Conservation (phyloP, 192 early-diverging fungal genomes). For the Entrophospora sp. region DNA sequence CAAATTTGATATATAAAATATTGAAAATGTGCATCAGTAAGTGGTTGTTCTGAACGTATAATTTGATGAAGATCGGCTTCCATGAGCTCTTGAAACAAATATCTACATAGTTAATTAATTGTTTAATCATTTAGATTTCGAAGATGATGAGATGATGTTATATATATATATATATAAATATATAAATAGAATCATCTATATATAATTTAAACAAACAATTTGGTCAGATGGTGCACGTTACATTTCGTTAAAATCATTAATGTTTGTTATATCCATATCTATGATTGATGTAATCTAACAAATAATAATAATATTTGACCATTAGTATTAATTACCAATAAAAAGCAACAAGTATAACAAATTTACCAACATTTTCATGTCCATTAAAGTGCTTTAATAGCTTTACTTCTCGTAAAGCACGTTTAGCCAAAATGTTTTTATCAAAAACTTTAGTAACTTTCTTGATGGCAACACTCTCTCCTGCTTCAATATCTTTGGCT, state of each 20-base stretch:
- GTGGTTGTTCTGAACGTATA: conserved; percentile 84
- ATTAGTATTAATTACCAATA: too few relatives aligned
- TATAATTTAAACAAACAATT: background rate
- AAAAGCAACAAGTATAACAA: background rate
- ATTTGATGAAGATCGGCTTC: conserved; percentile 99
- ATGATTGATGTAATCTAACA: conserved; percentile 74
- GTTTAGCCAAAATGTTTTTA: conserved; percentile 84
- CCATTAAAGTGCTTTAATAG: conserved; percentile 91
- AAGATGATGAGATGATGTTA: too few relatives aligned
- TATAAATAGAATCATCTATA: too few relatives aligned
- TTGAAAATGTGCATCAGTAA: conserved; percentile 95
- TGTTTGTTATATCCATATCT: conserved; percentile 85
- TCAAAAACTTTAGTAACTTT: conserved; percentile 67
- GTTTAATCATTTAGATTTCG: too few relatives aligned
- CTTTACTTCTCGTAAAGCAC: conserved; percentile 91
- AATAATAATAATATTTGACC: too few relatives aligned
- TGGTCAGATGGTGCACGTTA: conserved; percentile 26
- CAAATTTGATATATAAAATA: conserved; percentile 98
- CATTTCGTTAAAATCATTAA: conserved; percentile 87
- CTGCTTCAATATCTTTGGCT: conserved; percentile 73
- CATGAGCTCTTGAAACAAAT: conserved; percentile 97
- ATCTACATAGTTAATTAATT: conserved; percentile 27
- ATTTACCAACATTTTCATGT: conserved; percentile 71
- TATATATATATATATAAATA: too few relatives aligned
- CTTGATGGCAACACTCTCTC: conserved; percentile 88